These are phyloP conservation scores for Stellera chamaejasme DNA, from an alignment of 345 rosid species.

Conservation along the genomic window DNA sequence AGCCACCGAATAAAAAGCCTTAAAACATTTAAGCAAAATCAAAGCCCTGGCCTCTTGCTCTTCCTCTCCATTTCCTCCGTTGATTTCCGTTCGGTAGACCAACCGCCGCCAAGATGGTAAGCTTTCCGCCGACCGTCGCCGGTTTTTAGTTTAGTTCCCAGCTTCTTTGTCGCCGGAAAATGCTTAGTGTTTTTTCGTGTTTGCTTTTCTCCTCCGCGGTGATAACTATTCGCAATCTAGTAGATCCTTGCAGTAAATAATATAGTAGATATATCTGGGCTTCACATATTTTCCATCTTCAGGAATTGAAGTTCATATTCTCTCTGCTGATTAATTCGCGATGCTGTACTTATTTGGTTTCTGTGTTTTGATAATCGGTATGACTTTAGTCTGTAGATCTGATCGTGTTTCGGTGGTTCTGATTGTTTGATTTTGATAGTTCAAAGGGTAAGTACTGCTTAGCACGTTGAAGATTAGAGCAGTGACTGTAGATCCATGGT, in stretches of 20 bases:
- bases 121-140: not conserved
- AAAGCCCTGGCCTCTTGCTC: slow-evolving; percentile 4
- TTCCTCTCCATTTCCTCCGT: slow-evolving; percentile 4
- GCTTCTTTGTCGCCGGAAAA: not conserved
- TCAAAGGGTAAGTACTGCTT: too few relatives aligned
- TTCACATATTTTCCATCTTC: too few relatives aligned
- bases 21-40: not conserved
- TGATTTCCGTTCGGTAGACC: not conserved
- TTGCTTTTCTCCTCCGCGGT: not conserved
- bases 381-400: too few relatives aligned
- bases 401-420: too few relatives aligned
- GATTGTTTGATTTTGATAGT: too few relatives aligned
- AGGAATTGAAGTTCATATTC: too few relatives aligned
- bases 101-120: slow-evolving; percentile 12
- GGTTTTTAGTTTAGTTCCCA: not conserved
- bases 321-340: too few relatives aligned
- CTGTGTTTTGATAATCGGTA: too few relatives aligned
- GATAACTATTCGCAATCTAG: not conserved
- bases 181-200: not conserved
- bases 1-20: slow-evolving; percentile 14
- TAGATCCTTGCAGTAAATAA: not conserved
- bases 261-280: too few relatives aligned
- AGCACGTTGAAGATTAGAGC: too few relatives aligned
- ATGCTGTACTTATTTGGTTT: too few relatives aligned
- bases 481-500: too few relatives aligned